phyloP scores from a whole-genome alignment of 2,329 filamentous ascomycete genomes.

The Clarireedia paspali region DNA sequence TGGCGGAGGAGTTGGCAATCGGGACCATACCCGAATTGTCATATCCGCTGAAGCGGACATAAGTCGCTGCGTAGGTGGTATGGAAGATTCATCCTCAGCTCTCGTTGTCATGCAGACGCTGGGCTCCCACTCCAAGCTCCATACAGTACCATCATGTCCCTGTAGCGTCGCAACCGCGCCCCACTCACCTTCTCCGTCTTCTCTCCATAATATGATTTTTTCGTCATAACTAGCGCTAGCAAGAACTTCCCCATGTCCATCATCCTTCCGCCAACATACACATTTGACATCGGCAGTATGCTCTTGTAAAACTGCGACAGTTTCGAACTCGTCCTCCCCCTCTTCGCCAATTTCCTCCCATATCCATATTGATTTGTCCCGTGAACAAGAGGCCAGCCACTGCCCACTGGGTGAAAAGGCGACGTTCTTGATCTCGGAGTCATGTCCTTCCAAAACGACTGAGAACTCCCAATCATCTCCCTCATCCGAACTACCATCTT shows the following conservation, averaged over 20 bases:
- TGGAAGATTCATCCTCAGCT: constrained; percentile 32
- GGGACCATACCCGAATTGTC: constrained; percentile 71
- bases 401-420: constrained; percentile 67
- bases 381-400: constrained; percentile 79
- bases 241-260: constrained; percentile 61
- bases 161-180: constrained; percentile 75
- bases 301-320: constrained; percentile 87
- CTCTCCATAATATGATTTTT: constrained; percentile 73
- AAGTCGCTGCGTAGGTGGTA: constrained; percentile 47
- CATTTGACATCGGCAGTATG: constrained; percentile 94
- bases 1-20: constrained; percentile 32
- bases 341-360: constrained; percentile 85
- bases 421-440: constrained; percentile 83
- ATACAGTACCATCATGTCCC: constrained; percentile 81
- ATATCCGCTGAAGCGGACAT: constrained; percentile 80
- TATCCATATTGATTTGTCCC: constrained; percentile 95
- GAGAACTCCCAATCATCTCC: constrained; percentile 85
- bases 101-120: constrained; percentile 20
- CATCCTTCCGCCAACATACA: constrained; percentile 78
- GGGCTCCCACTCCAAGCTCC: constrained; percentile 71
- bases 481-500: constrained; percentile 39
- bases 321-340: constrained; percentile 93
- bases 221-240: constrained; percentile 94
- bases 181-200: constrained; percentile 88
- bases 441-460: constrained; percentile 88